phyloP scores from a whole-genome alignment of 805 yeast species.

The Myxozyma udenii region DNA sequence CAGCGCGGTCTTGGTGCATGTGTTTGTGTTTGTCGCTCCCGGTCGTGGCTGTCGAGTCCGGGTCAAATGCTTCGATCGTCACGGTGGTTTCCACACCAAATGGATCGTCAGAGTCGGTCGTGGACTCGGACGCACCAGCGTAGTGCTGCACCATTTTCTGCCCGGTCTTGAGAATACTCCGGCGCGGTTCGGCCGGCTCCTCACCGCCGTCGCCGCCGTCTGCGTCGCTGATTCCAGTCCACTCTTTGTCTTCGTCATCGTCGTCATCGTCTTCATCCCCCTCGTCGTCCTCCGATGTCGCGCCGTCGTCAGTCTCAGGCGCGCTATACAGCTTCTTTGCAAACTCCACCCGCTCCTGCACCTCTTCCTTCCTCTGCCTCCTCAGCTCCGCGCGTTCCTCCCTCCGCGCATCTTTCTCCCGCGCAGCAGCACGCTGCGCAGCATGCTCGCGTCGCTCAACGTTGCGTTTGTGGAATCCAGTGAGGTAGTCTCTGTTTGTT shows the following conservation, averaged over 20 bases:
- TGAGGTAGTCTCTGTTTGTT: conserved; percentile 66
- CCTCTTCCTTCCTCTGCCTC: conserved; percentile 64
- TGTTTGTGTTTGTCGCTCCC: background rate
- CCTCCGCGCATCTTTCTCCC: conserved; percentile 64
- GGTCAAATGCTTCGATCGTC: conserved; percentile 48
- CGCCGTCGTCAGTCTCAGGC: background rate
- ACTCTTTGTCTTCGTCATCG: conserved; percentile 15
- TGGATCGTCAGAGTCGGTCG: conserved; percentile 47
- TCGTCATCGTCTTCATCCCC: background rate
- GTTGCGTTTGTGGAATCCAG: conserved; percentile 95
- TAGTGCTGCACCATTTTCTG: conserved; percentile 6
- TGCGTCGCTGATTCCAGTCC: conserved; percentile 20
- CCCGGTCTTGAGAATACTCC: conserved; percentile 40
- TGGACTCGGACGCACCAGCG: conserved; percentile 1
- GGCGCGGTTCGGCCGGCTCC: conserved; percentile 45
- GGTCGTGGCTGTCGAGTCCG: background rate
- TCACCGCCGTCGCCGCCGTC: background rate
- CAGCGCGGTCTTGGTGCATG: background rate
- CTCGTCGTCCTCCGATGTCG: background rate
- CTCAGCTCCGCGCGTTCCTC: conserved; percentile 69
- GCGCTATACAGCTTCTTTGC: conserved; percentile 42
- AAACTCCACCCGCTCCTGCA: conserved; percentile 62
- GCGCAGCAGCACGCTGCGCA: conserved; percentile 68
- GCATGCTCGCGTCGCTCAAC: conserved; percentile 85
- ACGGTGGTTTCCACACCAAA: conserved; percentile 60